Percentiles rank a stretch among this genome's conserved stretches.
These are phyloP conservation scores for Podospora conica DNA, from an alignment of 495 filamentous ascomycete genomes.

Conservation along the genomic window DNA sequence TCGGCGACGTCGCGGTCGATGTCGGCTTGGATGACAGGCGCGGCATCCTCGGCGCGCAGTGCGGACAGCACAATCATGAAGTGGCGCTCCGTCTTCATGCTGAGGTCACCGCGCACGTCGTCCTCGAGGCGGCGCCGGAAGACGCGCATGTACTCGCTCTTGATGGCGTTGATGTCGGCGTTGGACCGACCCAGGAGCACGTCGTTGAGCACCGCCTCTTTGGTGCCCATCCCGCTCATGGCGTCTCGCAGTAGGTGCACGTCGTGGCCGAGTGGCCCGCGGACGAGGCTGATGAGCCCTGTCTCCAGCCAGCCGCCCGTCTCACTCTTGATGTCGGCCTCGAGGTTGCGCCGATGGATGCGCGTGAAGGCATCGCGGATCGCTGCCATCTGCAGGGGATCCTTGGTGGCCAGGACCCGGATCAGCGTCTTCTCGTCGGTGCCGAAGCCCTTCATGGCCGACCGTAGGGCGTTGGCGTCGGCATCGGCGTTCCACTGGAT, in stretches of 20 bases:
- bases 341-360: conserved; percentile 57
- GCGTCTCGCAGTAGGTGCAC: conserved; percentile 57
- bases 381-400: conserved; percentile 65
- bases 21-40: conserved; percentile 60
- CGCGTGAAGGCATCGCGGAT: conserved; percentile 61
- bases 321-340: conserved; percentile 70
- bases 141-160: conserved; percentile 60
- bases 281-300: conserved; percentile 62
- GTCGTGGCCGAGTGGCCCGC: conserved; percentile 72
- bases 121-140: conserved; percentile 55
- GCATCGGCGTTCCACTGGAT: conserved; percentile 57
- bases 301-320: conserved; percentile 64
- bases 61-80: conserved; percentile 73
- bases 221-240: conserved; percentile 74
- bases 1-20: conserved; percentile 66
- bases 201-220: conserved; percentile 79
- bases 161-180: conserved; percentile 78
- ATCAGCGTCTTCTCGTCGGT: conserved; percentile 77
- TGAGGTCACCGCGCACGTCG: conserved; percentile 71
- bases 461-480: conserved; percentile 64
- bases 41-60: conserved; percentile 64
- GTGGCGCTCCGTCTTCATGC: conserved; percentile 73
- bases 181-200: conserved; percentile 76
- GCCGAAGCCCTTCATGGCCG: conserved; percentile 88
- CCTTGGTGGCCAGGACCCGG: conserved; percentile 54